Percentiles rank a stretch among this genome's conserved stretches.
These are phyloP conservation scores for Alternaria brassicicola DNA, from an alignment of 2,329 filamentous ascomycete species.

Conservation along the genomic window DNA sequence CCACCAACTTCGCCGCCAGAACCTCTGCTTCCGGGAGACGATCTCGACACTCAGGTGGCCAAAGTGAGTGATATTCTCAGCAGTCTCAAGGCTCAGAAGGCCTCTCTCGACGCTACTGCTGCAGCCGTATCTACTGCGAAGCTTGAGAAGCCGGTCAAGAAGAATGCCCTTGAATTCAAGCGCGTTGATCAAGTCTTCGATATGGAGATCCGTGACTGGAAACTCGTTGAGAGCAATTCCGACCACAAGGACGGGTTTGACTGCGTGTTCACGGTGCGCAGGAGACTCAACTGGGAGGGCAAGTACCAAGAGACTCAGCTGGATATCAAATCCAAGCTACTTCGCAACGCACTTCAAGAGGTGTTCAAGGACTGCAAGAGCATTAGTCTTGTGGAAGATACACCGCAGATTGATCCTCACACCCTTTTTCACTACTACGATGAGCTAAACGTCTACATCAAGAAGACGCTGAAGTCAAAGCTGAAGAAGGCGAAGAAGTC, in stretches of 20 bases:
- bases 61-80: constrained; percentile 20
- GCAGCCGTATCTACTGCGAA: constrained; percentile 18
- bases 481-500: constrained; percentile 65
- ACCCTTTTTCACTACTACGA: constrained; percentile 70
- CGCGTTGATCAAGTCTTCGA: constrained; percentile 69
- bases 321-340: constrained; percentile 82
- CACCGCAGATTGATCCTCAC: constrained; percentile 65
- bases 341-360: constrained; percentile 72
- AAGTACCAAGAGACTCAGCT: constrained; percentile 77
- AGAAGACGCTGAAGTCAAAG: constrained; percentile 68
- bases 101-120: constrained; percentile 8
- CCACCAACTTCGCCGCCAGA: not conserved
- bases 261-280: constrained; percentile 77
- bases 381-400: constrained; percentile 79
- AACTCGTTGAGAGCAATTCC: constrained; percentile 69
- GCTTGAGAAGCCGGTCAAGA: constrained; percentile 37
- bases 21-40: constrained; percentile 10
- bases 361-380: constrained; percentile 79
- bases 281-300: constrained; percentile 83
- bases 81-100: constrained; percentile 25
- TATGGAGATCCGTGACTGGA: constrained; percentile 59
- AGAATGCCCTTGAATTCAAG: constrained; percentile 65
- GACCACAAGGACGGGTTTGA: constrained; percentile 74
- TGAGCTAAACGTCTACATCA: constrained; percentile 67
- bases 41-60: constrained; percentile 20